These are phyloP conservation scores for Fermentozyma sake DNA, from an alignment of 1,139 yeast genomes.

Conservation along the genomic window DNA sequence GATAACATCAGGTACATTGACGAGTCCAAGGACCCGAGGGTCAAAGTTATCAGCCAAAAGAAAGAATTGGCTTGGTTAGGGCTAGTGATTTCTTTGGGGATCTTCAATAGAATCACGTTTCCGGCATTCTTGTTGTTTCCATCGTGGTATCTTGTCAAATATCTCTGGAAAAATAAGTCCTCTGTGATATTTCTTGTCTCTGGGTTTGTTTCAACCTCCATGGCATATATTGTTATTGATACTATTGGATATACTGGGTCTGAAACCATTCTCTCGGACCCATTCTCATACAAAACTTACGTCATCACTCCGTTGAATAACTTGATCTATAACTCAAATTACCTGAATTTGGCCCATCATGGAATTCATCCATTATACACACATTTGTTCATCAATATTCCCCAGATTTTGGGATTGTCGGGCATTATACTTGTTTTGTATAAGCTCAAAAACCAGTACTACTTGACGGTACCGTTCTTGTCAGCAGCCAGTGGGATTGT, in stretches of 20 bases:
- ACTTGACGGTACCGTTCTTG: conserved; percentile 49
- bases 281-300: conserved; percentile 19
- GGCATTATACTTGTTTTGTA: conserved; percentile 44
- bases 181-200: conserved; percentile 16
- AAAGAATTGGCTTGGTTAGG: conserved; percentile 43
- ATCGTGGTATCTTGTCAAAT: conserved; percentile 31
- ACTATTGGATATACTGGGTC: conserved; percentile 6
- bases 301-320: conserved; percentile 76
- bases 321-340: conserved; percentile 59
- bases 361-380: conserved; percentile 80
- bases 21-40: conserved; percentile 10
- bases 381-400: conserved; percentile 71
- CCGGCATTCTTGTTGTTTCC: conserved; percentile 72
- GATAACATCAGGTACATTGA: conserved; percentile 37
- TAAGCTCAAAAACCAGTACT: conserved; percentile 27
- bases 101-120: conserved; percentile 83
- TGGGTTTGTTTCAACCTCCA: conserved; percentile 32
- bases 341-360: conserved; percentile 62
- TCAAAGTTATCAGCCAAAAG: conserved; percentile 6
- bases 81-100: conserved; percentile 54
- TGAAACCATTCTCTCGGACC: conserved; percentile 7
- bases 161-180: conserved; percentile 26
- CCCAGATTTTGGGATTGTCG: conserved; percentile 75
- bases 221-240: conserved; percentile 49
- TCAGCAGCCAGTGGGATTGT: conserved; percentile 59